A percentile compares a stretch with the other conserved stretches of the same genome.
phyloP scores from a whole-genome alignment of 768 basidiomycete genomes.

The Boletus huronensis region DNA sequence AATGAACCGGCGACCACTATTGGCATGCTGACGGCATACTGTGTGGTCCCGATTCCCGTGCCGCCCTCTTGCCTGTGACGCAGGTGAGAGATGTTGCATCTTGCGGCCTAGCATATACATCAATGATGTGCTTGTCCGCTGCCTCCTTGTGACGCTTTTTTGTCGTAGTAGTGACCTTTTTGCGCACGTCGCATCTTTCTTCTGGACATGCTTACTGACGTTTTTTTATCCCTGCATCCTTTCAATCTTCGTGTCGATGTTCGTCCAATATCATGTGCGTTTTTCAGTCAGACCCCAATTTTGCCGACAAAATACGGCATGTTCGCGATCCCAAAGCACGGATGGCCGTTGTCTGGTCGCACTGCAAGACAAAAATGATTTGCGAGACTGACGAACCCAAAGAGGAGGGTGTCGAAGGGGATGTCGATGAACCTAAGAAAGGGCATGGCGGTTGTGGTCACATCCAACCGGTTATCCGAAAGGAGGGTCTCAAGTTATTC shows the following conservation, averaged over 20 bases:
- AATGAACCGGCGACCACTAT: constrained; percentile 29
- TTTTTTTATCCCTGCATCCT: constrained; percentile 49
- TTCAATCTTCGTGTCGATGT: constrained; percentile 27
- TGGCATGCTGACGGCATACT: constrained; percentile 26
- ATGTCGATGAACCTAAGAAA: constrained; percentile 69
- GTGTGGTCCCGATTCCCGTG: constrained; percentile 25
- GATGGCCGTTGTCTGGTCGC: constrained; percentile 81
- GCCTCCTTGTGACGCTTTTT: constrained; percentile 58
- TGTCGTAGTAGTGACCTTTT: constrained; percentile 27
- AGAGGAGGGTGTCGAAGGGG: constrained; percentile 72
- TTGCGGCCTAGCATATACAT: constrained; percentile 54
- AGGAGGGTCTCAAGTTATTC: constrained; percentile 93
- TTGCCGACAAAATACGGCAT: constrained; percentile 85
- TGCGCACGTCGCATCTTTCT: constrained; percentile 28
- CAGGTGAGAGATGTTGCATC: constrained; percentile 49
- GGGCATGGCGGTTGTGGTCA: constrained; percentile 99
- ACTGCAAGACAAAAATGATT: constrained; percentile 83
- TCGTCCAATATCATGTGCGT: constrained; percentile 27
- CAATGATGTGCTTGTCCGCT: constrained; percentile 47
- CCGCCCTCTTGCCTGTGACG: constrained; percentile 63
- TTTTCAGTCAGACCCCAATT: constrained; percentile 72
- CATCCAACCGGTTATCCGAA: constrained; percentile 81
- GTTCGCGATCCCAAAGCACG: constrained; percentile 82
- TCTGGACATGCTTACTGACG: constrained; percentile 55
- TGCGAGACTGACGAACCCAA: constrained; percentile 90